These are phyloP conservation scores for Candida palmyrensis DNA, from an alignment of 805 yeast genomes.

Conservation along the genomic window DNA sequence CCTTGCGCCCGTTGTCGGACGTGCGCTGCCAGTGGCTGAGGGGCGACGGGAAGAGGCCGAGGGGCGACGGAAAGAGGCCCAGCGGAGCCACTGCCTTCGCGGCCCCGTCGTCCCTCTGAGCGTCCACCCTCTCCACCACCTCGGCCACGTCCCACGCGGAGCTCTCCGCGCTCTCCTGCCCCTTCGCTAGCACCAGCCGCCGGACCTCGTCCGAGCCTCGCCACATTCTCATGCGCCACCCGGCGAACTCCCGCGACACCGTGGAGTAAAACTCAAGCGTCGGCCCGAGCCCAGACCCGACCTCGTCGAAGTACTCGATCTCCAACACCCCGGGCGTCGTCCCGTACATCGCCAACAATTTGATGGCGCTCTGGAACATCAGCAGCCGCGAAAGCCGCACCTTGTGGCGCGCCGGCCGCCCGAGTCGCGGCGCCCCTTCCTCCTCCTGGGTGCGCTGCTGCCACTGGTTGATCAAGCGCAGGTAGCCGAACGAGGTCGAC, in stretches of 20 bases:
- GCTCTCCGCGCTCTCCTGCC: conserved; percentile 21
- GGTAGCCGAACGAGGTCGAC: conserved; percentile 87
- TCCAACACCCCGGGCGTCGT: conserved; percentile 78
- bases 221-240: conserved; percentile 63
- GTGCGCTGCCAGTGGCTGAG: conserved; percentile 20
- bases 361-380: conserved; percentile 70
- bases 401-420: conserved; percentile 75
- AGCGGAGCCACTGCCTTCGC: too few species aligned
- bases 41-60: conserved; percentile 82
- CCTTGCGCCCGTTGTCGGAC: conserved; percentile 33
- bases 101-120: too few species aligned
- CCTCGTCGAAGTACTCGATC: conserved; percentile 84
- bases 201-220: too few species aligned
- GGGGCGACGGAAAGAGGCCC: too few species aligned
- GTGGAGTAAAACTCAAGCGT: conserved; percentile 87
- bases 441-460: conserved; percentile 42
- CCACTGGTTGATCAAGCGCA: conserved; percentile 79
- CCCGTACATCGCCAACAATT: conserved; percentile 72
- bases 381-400: conserved; percentile 68
- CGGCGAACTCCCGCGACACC: conserved; percentile 71
- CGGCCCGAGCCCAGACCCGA: conserved; percentile 96
- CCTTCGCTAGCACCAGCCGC: too few species aligned
- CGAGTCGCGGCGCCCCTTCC: conserved; percentile 44
- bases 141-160: conserved; percentile 34
- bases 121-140: too few species aligned